These are phyloP conservation scores for Stropharia rugosoannulata DNA, from an alignment of 768 basidiomycete genomes.

Conservation along the genomic window DNA sequence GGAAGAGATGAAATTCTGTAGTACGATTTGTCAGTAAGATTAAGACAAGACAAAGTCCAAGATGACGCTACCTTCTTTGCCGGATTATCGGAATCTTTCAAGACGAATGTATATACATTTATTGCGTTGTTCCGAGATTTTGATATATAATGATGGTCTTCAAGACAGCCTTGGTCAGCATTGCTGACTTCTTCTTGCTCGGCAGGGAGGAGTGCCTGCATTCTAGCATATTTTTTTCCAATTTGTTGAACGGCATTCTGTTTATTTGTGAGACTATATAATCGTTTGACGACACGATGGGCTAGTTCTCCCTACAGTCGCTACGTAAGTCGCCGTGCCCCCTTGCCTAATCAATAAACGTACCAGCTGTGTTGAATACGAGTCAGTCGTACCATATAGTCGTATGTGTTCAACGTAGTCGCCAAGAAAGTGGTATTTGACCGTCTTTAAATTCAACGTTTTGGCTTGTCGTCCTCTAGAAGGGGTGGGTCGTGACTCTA, in stretches of 20 bases:
- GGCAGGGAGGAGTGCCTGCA: neutral
- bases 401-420: slow-evolving; percentile 33
- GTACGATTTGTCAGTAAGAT: neutral
- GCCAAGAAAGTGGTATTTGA: slow-evolving; percentile 38
- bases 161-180: neutral
- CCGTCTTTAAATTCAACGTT: slow-evolving; percentile 28
- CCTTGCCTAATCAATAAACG: slow-evolving; percentile 3
- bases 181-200: slow-evolving; percentile 2
- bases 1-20: slow-evolving; percentile 23
- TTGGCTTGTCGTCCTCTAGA: slow-evolving; percentile 16
- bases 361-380: slow-evolving; percentile 38
- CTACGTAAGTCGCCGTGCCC: neutral
- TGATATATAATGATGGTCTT: slow-evolving; percentile 17
- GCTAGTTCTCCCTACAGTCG: slow-evolving; percentile 38
- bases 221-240: slow-evolving; percentile 8
- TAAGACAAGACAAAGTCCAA: too few relatives aligned
- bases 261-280: slow-evolving; percentile 39
- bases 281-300: slow-evolving; percentile 36
- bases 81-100: slow-evolving; percentile 7
- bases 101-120: slow-evolving; percentile 16
- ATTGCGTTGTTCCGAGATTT: slow-evolving; percentile 15
- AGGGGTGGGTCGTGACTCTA: too few relatives aligned
- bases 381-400: too few relatives aligned
- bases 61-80: slow-evolving; percentile 17
- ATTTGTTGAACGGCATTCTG: slow-evolving; percentile 28